A percentile compares a stretch with the other conserved stretches of the same genome.
Conservation (phyloP, 140 eudicot genomes). For the Bidens hawaiensis region DNA sequence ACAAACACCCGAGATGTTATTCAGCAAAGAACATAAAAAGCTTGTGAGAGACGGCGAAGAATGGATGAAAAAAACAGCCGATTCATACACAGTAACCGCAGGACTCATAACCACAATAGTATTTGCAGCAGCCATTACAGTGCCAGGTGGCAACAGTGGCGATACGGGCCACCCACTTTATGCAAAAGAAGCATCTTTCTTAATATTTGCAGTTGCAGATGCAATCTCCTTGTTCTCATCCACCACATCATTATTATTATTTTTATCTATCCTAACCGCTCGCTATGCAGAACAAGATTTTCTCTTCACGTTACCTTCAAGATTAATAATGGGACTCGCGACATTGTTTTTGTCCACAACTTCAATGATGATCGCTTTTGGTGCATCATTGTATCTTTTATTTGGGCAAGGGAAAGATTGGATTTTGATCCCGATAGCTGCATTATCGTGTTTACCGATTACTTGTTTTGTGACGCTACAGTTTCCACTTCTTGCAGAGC, state of each 20-base stretch:
- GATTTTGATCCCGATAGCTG: constrained; percentile 32
- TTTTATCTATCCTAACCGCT: constrained; percentile 33
- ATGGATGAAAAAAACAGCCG: constrained; percentile 40
- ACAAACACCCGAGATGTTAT: constrained; percentile 37
- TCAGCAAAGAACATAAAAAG: constrained; percentile 24
- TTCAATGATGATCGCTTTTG: constrained; percentile 40
- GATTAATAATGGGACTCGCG: constrained; percentile 32
- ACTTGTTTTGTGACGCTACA: constrained; percentile 38
- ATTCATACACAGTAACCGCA: constrained; percentile 38
- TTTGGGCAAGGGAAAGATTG: constrained; percentile 32
- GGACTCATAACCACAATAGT: constrained; percentile 34
- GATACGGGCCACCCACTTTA: constrained; percentile 25
- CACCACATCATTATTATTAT: constrained; percentile 33
- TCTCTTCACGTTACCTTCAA: constrained; percentile 34
- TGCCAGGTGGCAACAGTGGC: constrained; percentile 36
- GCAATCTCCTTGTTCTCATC: constrained; percentile 40
- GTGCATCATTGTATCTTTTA: constrained; percentile 36
- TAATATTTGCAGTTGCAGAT: constrained; percentile 32
- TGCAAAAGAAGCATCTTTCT: constrained; percentile 21
- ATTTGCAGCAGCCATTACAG: constrained; percentile 40
- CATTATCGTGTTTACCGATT: constrained; percentile 31
- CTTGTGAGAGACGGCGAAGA: constrained; percentile 34
- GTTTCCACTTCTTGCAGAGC: constrained; percentile 40
- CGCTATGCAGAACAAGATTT: constrained; percentile 42
- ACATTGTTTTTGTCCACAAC: constrained; percentile 33